Evolutionary conservation across 345 rosid genomes (phyloP), one percentile per base, ranked within the genome.

Genomic region (Gossypium ekmanianum): DNA sequence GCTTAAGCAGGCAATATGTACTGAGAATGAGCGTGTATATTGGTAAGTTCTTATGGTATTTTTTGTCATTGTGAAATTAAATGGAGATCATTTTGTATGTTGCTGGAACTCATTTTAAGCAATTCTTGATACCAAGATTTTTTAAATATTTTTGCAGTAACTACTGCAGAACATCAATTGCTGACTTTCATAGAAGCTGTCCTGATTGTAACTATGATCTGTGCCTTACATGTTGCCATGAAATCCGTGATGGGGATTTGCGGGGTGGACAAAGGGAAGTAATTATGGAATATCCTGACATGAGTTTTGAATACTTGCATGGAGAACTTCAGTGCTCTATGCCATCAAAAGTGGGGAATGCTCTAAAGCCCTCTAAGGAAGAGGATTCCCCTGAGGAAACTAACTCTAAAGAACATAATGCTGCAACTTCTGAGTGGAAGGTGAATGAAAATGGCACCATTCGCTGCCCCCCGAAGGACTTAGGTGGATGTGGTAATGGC

Each of bases 101-200:
- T 22, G 73, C 29, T 47, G 7, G 54, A 56, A 48, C 82, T 56
- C 59, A 56, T 44, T 11, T n/a, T 75, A 71, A 52, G 52, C 6
- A 54, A 66, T 29, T 41, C 10, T 34, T 76, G 22, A 74, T 20
- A 4, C 48, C 43, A 51, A 75, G 11, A 63, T 43, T 47, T 72
- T 70, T 50, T 17, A 2, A 3, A 3, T 34, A 4, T 75, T 20
- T 27, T 58, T 67, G 78, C 87, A 89, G 91, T 68, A 81, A 92
- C 80, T 81, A 74, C 78, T 87, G 89, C 79, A 75, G 76, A 81
- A 84, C 88, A 29, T 82, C 88, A 34, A 85, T 83, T 16, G 69
- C 74, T 29, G 88, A 85, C 66, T 75, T 68, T 16, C 85, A 83
- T 71, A 79, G 86, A 75, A 79, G 78, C 71, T 85, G 88, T 72